Conservation (phyloP, 495 filamentous ascomycete species). For the Aspergillus diversus region DNA sequence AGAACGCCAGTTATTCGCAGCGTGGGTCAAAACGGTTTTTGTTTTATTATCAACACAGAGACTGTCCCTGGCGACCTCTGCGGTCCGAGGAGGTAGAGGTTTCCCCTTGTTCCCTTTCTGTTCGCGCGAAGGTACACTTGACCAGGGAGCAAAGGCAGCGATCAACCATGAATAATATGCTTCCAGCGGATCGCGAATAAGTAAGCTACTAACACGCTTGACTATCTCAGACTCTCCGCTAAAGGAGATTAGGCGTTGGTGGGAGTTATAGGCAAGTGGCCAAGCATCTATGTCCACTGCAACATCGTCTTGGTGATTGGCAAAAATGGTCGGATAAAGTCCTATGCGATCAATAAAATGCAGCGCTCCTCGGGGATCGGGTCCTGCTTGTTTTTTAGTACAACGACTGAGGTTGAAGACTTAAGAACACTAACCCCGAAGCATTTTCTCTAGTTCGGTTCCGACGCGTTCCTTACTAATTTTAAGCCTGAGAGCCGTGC, state of each 20-base stretch:
- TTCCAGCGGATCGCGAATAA: slow-evolving; percentile 63
- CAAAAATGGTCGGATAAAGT: slow-evolving; percentile 81
- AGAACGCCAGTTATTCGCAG: slow-evolving; percentile 59
- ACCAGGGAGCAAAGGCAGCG: slow-evolving; percentile 77
- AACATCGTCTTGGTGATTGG: slow-evolving; percentile 50
- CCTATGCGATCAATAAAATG: slow-evolving; percentile 72
- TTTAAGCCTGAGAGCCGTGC: slow-evolving; percentile 77
- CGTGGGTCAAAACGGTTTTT: slow-evolving; percentile 63
- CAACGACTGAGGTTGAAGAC: slow-evolving; percentile 4
- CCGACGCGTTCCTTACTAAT: slow-evolving; percentile 90
- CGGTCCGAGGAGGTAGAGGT: slow-evolving; percentile 54
- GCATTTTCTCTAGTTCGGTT: slow-evolving; percentile 86
- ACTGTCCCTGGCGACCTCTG: slow-evolving; percentile 70
- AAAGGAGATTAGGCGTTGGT: slow-evolving; percentile 36
- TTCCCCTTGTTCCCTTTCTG: slow-evolving; percentile 47
- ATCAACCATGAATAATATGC: slow-evolving; percentile 75
- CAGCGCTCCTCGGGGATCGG: slow-evolving; percentile 69
- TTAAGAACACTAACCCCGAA: slow-evolving; percentile 61
- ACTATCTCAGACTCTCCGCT: slow-evolving; percentile 14
- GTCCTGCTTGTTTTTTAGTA: slow-evolving; percentile 47
- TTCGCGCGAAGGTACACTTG: slow-evolving; percentile 52
- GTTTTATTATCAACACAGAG: slow-evolving; percentile 78
- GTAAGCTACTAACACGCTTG: slow-evolving; percentile 43
- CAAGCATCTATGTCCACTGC: slow-evolving; percentile 49
- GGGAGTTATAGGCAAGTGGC: slow-evolving; percentile 43